These are phyloP conservation scores for Cladosporium sp. DNA, from an alignment of 2,329 filamentous ascomycete species.

Conservation along the genomic window DNA sequence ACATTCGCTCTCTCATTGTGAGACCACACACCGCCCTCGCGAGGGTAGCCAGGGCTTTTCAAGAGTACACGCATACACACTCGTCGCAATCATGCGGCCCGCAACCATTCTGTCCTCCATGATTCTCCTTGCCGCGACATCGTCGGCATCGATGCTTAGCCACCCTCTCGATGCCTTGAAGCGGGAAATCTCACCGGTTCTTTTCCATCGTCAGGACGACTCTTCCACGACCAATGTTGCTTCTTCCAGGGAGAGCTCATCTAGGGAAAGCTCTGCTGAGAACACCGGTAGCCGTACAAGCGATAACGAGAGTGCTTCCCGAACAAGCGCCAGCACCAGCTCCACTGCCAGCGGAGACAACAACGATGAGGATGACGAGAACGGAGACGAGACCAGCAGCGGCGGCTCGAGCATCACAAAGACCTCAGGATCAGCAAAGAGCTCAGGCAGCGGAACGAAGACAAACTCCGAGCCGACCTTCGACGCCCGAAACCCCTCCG, in stretches of 20 bases:
- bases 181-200: conserved; percentile 23
- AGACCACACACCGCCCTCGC: not conserved
- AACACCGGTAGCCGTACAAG: not conserved
- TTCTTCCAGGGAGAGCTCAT: conserved; percentile 22
- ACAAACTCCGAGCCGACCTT: conserved; percentile 37
- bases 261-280: too few species aligned
- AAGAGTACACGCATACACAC: not conserved
- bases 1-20: not conserved
- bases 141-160: conserved; percentile 25
- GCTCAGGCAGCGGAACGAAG: conserved; percentile 14
- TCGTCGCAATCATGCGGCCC: conserved; percentile 30
- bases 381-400: conserved; percentile 15
- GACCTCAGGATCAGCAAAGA: too few species aligned
- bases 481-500: conserved; percentile 51
- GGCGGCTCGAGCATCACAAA: too few species aligned
- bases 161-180: conserved; percentile 23
- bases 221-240: conserved; percentile 15
- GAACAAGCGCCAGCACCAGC: conserved; percentile 4
- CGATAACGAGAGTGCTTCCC: conserved; percentile 3
- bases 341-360: conserved; percentile 8
- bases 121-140: conserved; percentile 29
- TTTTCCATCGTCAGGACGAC: conserved; percentile 24
- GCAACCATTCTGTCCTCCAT: conserved; percentile 28
- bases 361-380: conserved; percentile 3
- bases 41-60: not conserved